Evolutionary conservation across 2,329 filamentous ascomycete species (phyloP).

Genomic region (Chlorencoelia australis): DNA sequence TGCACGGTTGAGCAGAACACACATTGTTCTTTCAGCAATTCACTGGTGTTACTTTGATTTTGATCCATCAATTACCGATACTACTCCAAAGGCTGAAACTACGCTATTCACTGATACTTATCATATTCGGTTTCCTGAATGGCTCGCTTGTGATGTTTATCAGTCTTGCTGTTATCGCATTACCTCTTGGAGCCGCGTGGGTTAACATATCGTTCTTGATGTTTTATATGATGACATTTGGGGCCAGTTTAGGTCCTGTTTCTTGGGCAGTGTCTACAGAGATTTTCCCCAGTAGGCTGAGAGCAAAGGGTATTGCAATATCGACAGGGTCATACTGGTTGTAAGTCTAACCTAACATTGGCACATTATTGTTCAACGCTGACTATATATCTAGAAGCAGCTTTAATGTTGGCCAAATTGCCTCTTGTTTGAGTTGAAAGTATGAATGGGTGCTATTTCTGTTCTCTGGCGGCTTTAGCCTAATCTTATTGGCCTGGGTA

Average conservation of each 20-base stretch:
- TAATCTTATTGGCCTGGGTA: slow-evolving; percentile 37
- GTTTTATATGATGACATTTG: slow-evolving; percentile 55
- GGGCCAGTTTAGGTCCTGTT: slow-evolving; percentile 11
- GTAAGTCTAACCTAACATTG: slow-evolving; percentile 13
- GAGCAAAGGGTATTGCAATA: slow-evolving; percentile 55
- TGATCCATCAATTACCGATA: slow-evolving; percentile 30
- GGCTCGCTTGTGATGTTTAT: slow-evolving; percentile 36
- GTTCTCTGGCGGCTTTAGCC: slow-evolving; percentile 42
- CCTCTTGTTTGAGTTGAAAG: slow-evolving; percentile 48
- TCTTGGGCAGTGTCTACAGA: slow-evolving; percentile 38
- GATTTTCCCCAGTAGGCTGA: slow-evolving; percentile 48
- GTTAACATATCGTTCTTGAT: slow-evolving; percentile 43
- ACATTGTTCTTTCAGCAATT: slow-evolving; percentile 51
- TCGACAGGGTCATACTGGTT: slow-evolving; percentile 55
- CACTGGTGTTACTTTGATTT: slow-evolving; percentile 42
- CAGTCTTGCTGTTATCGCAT: slow-evolving; percentile 40
- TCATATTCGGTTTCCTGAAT: slow-evolving; percentile 44
- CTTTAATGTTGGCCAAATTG: slow-evolving; percentile 40
- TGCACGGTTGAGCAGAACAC: slow-evolving; percentile 39
- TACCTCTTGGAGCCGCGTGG: slow-evolving; percentile 43
- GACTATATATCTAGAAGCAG: background rate
- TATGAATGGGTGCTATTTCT: slow-evolving; percentile 46
- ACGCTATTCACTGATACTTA: slow-evolving; percentile 35
- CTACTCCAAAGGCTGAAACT: slow-evolving; percentile 15
- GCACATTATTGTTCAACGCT: no score